Evolutionary conservation across 345 rosid genomes (phyloP).

Genomic region (Aegle marmelos): DNA sequence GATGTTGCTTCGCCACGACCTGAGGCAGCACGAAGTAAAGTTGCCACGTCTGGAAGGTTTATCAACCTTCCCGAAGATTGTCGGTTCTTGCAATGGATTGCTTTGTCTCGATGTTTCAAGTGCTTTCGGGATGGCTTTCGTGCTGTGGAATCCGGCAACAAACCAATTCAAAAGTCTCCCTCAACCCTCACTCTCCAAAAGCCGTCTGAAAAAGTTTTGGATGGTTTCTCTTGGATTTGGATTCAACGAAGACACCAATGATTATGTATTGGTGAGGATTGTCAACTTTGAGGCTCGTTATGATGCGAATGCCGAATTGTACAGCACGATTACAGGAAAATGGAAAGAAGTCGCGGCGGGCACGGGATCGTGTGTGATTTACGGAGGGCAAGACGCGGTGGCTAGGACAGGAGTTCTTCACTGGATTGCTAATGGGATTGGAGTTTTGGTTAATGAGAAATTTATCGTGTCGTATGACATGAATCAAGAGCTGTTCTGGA

Average conservation of each 20-base stretch:
- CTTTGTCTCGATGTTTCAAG: conserved; percentile 37
- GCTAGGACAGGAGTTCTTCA: conserved; percentile 11
- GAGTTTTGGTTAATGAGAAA: neutral
- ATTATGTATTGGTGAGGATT: conserved; percentile 28
- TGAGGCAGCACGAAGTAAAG: neutral
- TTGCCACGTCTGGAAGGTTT: neutral
- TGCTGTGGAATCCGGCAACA: conserved; percentile 33
- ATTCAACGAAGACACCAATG: conserved; percentile 3
- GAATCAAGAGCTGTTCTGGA: conserved; percentile 19
- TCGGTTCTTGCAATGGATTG: conserved; percentile 37
- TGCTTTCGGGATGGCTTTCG: conserved; percentile 16
- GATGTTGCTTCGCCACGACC: neutral
- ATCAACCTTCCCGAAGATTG: conserved; percentile 30
- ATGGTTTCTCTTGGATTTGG: conserved; percentile 39
- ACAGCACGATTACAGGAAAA: conserved; percentile 12
- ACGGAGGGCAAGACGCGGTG: neutral
- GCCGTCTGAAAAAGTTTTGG: conserved; percentile 9
- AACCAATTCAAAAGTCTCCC: conserved; percentile 17
- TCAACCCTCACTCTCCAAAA: conserved; percentile 7
- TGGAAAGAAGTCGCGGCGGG: conserved; percentile 26
- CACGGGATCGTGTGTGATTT: neutral
- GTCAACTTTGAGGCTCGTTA: conserved; percentile 10
- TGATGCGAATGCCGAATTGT: conserved; percentile 26
- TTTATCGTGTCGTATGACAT: conserved; percentile 27
- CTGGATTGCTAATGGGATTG: conserved; percentile 22